Evolutionary conservation across 2,329 filamentous ascomycete genomes (phyloP).

Genomic region (Cladosporium cucumerinum): DNA sequence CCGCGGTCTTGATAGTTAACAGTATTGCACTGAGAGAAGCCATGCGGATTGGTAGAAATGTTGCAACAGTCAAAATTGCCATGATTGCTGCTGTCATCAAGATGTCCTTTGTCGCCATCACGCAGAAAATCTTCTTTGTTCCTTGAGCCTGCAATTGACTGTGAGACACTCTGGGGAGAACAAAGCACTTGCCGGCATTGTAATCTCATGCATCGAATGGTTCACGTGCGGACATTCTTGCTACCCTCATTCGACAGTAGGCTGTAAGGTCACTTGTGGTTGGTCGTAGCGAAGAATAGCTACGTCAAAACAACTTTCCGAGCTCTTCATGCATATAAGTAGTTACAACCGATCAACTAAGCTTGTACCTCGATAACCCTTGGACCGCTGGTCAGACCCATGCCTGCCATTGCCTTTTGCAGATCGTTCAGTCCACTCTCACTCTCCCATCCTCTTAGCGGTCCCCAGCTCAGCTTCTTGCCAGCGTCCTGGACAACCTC

Average conservation of each 20-base stretch:
- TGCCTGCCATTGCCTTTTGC: slow-evolving; percentile 20
- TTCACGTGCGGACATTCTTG: too few species aligned
- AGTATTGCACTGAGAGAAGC: neutral
- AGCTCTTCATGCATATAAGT: neutral
- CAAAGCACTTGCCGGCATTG: neutral
- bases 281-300: too few species aligned
- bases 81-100: neutral
- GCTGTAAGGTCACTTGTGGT: too few species aligned
- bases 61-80: neutral
- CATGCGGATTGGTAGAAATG: neutral
- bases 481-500: slow-evolving; percentile 48
- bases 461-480: slow-evolving; percentile 63
- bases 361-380: slow-evolving; percentile 21
- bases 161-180: neutral
- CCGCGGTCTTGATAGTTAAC: neutral
- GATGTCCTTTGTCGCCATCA: neutral
- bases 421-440: slow-evolving; percentile 17
- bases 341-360: neutral
- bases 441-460: slow-evolving; percentile 58
- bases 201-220: neutral
- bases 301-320: too few species aligned
- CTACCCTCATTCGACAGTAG: too few species aligned
- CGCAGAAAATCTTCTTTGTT: neutral
- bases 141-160: neutral
- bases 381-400: slow-evolving; percentile 16